These are phyloP conservation scores for Starmerella stigmatis DNA, from an alignment of 805 yeast species.

Conservation along the genomic window DNA sequence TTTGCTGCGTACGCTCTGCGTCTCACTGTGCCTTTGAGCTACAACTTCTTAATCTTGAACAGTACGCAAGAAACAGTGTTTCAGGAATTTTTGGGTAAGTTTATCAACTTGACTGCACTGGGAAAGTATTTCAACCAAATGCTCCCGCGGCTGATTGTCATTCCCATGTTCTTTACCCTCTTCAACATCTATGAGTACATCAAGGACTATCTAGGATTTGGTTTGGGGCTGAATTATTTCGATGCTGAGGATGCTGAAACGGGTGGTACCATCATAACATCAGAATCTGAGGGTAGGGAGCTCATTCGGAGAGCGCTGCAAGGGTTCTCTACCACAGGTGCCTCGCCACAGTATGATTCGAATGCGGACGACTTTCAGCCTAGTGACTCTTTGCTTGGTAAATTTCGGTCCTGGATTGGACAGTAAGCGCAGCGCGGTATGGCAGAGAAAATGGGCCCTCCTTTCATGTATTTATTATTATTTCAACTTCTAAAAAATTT, in stretches of 20 bases:
- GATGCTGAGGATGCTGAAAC: slow-evolving; percentile 27
- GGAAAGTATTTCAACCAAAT: slow-evolving; percentile 62
- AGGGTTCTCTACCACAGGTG: slow-evolving; percentile 13
- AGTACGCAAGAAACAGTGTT: slow-evolving; percentile 45
- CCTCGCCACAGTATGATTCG: not conserved
- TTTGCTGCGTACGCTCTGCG: slow-evolving; percentile 74
- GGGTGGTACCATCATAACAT: slow-evolving; percentile 15
- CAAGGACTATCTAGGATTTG: slow-evolving; percentile 36
- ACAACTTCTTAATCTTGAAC: slow-evolving; percentile 62
- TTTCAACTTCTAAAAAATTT: too few relatives aligned
- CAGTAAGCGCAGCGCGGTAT: not conserved
- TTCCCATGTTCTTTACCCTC: slow-evolving; percentile 56
- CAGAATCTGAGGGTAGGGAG: slow-evolving; percentile 31
- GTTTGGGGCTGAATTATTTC: slow-evolving; percentile 31
- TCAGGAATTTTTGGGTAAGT: slow-evolving; percentile 63
- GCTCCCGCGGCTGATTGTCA: slow-evolving; percentile 61
- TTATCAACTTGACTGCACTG: slow-evolving; percentile 63
- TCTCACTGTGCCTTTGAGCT: slow-evolving; percentile 69
- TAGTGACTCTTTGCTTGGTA: not conserved
- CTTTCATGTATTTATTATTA: not conserved
- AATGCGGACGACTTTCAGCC: not conserved
- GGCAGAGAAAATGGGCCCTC: not conserved
- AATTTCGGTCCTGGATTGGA: not conserved
- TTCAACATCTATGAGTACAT: slow-evolving; percentile 60
- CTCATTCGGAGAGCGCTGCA: slow-evolving; percentile 28